phyloP scores from a whole-genome alignment of 345 rosid species.

The Citrus inodora region DNA sequence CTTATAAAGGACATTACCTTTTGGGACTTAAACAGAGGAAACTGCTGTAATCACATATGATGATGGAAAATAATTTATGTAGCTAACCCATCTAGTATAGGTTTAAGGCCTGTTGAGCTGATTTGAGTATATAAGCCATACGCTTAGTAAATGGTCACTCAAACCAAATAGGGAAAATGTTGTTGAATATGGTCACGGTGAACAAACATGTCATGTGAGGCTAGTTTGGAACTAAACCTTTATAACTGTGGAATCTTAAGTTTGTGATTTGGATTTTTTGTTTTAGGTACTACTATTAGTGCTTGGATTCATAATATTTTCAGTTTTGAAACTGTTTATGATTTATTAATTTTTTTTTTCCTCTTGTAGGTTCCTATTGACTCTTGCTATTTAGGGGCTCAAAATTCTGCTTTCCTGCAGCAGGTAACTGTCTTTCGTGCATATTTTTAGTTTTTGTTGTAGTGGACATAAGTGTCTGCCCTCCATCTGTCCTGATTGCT shows the following conservation, averaged over 20 bases:
- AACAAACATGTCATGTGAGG: neutral
- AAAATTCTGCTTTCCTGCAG: slow-evolving; percentile 89
- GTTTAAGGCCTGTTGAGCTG: neutral
- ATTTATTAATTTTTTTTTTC: neutral
- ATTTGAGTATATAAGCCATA: neutral
- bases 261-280: neutral
- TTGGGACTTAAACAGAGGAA: neutral
- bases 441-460: neutral
- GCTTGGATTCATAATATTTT: neutral
- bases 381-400: slow-evolving; percentile 78
- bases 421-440: slow-evolving; percentile 47
- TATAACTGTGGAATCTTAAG: neutral
- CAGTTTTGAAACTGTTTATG: neutral
- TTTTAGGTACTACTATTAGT: neutral
- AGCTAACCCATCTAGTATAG: neutral
- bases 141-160: neutral
- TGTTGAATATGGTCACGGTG: neutral
- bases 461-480: slow-evolving; percentile 4
- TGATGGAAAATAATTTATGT: neutral
- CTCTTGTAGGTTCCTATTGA: slow-evolving; percentile 82
- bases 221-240: neutral
- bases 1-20: neutral
- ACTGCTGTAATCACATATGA: neutral
- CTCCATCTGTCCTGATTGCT: slow-evolving; percentile 12
- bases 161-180: neutral